phyloP scores from a whole-genome alignment of 306 rosid genomes.

The Arachis stenosperma region DNA sequence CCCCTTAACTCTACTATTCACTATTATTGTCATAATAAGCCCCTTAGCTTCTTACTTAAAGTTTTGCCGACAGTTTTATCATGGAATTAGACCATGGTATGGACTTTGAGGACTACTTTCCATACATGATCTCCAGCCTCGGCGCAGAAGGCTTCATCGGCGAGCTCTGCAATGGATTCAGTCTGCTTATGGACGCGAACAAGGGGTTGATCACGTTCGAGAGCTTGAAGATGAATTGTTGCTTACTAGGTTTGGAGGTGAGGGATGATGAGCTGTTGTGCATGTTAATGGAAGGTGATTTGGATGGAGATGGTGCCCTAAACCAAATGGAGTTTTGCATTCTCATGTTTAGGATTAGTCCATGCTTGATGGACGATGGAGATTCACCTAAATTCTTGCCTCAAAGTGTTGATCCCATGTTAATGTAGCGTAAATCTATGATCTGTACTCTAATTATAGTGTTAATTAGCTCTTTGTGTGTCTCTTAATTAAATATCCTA shows the following conservation, averaged over 20 bases:
- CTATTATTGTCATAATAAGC: neutral
- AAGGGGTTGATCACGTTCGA: conserved; percentile 63
- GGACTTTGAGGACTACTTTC: conserved; percentile 63
- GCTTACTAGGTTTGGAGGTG: conserved; percentile 48
- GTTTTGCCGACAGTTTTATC: neutral
- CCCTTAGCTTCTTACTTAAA: neutral
- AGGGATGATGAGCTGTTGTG: conserved; percentile 56
- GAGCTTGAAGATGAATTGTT: conserved; percentile 62
- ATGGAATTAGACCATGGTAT: conserved; percentile 30
- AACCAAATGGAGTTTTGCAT: conserved; percentile 59
- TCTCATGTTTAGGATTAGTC: conserved; percentile 67
- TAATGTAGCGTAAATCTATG: neutral
- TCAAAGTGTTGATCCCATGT: conserved; percentile 15
- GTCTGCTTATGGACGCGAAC: conserved; percentile 54
- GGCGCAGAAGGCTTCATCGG: conserved; percentile 54
- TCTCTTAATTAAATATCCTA: neutral
- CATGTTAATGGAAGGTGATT: conserved; percentile 63
- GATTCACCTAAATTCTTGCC: conserved; percentile 2
- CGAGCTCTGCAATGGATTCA: conserved; percentile 57
- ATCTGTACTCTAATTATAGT: neutral
- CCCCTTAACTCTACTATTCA: neutral
- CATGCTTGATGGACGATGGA: conserved; percentile 43
- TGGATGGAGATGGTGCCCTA: conserved; percentile 64
- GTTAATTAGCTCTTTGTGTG: no score
- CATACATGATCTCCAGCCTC: conserved; percentile 51